Percentiles rank a stretch among this genome's conserved stretches.
Evolutionary conservation across 2,329 filamentous ascomycete species (phyloP).

Genomic region (Emmonsiellopsis sp.): DNA sequence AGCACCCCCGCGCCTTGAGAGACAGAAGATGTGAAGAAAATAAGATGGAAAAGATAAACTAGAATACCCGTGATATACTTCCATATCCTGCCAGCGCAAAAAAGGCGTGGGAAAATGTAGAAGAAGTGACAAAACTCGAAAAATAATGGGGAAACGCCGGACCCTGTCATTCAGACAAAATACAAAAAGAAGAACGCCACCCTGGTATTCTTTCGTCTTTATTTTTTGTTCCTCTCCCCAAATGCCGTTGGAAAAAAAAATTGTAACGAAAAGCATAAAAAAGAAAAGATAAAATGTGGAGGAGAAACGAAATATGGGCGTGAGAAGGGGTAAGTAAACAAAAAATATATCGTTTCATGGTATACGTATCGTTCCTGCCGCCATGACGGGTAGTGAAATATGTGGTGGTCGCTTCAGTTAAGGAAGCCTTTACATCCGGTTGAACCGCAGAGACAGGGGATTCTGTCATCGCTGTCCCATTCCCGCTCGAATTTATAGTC

Average conservation of each 20-base stretch:
- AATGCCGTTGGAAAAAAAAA: not conserved
- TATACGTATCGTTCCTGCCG: not conserved
- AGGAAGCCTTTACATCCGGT: conserved; percentile 97
- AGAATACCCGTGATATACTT: not conserved
- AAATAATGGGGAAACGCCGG: not conserved
- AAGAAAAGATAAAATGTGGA: not conserved
- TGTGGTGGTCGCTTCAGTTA: conserved; percentile 51
- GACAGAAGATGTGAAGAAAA: not conserved
- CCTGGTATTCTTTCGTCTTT: conserved; percentile 2
- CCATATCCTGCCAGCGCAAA: conserved; percentile 4
- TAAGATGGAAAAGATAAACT: not conserved
- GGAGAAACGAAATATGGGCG: not conserved
- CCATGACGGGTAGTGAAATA: not conserved
- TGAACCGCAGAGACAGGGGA: conserved; percentile 93
- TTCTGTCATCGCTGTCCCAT: conserved; percentile 86
- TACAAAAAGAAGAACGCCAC: not conserved
- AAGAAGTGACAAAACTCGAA: not conserved
- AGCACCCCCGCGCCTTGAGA: no score
- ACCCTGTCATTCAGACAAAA: not conserved
- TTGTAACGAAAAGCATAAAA: not conserved
- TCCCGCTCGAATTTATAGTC: conserved; percentile 99
- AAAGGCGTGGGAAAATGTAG: not conserved
- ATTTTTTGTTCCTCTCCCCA: not conserved
- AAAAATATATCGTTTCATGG: not conserved
- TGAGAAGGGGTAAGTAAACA: not conserved